Base-by-base conservation (phyloP, 192 early-diverging fungal genomes). In the Phlyctochytrium arcticum region DNA sequence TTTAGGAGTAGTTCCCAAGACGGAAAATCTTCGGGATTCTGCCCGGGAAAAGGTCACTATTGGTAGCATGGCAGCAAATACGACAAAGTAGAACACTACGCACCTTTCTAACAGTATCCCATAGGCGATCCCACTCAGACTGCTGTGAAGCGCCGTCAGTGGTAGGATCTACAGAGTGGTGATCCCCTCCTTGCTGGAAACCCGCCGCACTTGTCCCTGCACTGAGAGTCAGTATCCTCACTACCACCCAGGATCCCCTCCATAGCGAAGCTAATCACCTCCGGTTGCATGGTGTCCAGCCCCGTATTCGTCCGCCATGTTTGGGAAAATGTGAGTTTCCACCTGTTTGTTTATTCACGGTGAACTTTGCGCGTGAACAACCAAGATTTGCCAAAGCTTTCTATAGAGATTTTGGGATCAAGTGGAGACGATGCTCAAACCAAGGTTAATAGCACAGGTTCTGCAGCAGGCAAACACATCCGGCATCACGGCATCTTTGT, bases 1-100 rank as follows among this genome's bases (percentile, higher is more conserved):
- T 78, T 67, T 62, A 90, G 77, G 17, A 89, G 73, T 31, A 74
- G 70, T 64, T 90, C 88, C 88, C 88, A 90, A 3, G 83, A 72
- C n/a, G 67, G 57, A 69, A 89, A 90, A 54, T 90, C 87, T 39
- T 85, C 78, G 12, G 83, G 82, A 62, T 80, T 81, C 62, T 75
- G 36, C 24, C 10, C 15, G 63, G 19, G 6, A n/a, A 21, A 36
- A 19, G 19, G 19, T 10, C 44, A 39, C 15, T 69, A n/a, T n/a
- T n/a, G n/a, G n/a, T n/a, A n/a, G n/a, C n/a, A n/a, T n/a, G n/a
- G n/a, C n/a, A 21, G 33, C 26, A 17, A 24, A 21, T 35, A 59
- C 6, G 49, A 30, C 50, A 10, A 24, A 27, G 19, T 21, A 24
- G 47, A 3, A 7, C 10, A 12, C 19, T 8, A 2, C 12, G 26